Conservation (phyloP, 1,284 basidiomycete genomes). For the Cerioporus squamosus region DNA sequence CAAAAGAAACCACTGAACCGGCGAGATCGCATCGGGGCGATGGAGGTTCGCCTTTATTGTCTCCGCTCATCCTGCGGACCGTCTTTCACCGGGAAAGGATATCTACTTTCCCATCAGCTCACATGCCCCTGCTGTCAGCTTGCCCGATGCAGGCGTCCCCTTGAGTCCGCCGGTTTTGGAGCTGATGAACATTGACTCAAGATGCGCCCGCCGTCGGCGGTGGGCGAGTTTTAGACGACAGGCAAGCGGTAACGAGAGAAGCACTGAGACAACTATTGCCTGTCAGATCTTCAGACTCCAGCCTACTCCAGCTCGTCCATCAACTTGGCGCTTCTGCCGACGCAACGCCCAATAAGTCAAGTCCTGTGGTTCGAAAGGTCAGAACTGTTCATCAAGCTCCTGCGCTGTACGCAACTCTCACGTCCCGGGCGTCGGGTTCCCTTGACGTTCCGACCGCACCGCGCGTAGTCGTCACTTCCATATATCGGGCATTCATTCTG, state of each 20-base stretch:
- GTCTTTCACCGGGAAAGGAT: conserved; percentile 13
- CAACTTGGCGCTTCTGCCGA: not conserved
- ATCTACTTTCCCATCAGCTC: conserved; percentile 15
- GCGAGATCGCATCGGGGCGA: conserved; percentile 17
- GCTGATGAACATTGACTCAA: not conserved
- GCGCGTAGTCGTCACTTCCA: not conserved
- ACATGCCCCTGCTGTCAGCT: conserved; percentile 13
- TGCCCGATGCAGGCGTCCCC: conserved; percentile 11
- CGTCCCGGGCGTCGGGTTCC: no score
- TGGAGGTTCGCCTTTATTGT: conserved; percentile 10
- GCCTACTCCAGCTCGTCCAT: not conserved
- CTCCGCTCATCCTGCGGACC: conserved; percentile 9
- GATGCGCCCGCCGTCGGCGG: not conserved
- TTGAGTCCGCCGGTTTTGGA: conserved; percentile 12
- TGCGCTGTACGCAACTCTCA: not conserved
- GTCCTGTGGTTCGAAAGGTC: conserved; percentile 19
- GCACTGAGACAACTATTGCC: not conserved
- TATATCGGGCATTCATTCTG: not conserved
- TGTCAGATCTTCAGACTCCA: not conserved
- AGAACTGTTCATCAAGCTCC: not conserved
- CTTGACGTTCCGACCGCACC: no score
- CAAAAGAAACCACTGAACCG: conserved; percentile 18
- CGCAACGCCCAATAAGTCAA: conserved; percentile 15
- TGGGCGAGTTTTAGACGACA: not conserved
- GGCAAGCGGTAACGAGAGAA: not conserved